Evolutionary conservation across 2,329 filamentous ascomycete genomes (phyloP).

Genomic region (Metarhizium anisopliae): DNA sequence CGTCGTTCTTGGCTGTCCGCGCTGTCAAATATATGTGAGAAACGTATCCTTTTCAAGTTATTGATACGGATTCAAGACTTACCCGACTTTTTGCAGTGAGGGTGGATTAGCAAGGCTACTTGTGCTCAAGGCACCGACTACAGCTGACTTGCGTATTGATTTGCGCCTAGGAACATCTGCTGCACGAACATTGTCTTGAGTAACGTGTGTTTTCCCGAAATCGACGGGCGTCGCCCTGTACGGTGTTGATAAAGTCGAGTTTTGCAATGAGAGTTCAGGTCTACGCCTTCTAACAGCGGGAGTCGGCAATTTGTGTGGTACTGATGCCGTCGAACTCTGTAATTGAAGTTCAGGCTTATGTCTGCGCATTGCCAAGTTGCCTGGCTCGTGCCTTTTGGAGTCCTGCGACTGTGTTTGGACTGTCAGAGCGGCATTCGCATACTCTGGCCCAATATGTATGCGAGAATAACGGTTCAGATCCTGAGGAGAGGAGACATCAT

Average conservation of each 20-base stretch:
- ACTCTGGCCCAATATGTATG: not conserved
- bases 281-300: not conserved
- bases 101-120: not conserved
- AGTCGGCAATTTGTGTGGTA: not conserved
- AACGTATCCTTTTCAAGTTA: not conserved
- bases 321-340: not conserved
- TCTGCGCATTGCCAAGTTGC: slow-evolving; percentile 1
- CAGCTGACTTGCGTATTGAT: not conserved
- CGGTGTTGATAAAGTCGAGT: not conserved
- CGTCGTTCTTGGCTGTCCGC: not conserved
- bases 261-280: not conserved
- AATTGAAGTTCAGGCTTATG: not conserved
- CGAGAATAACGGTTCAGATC: slow-evolving; percentile 1
- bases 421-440: not conserved
- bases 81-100: not conserved
- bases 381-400: not conserved
- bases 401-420: not conserved
- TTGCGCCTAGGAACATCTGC: not conserved
- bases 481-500: not conserved
- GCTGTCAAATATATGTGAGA: not conserved
- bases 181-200: not conserved
- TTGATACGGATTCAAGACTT: not conserved
- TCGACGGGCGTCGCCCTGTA: not conserved
- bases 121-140: not conserved
- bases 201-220: not conserved